These are phyloP conservation scores for Penicillium canariense DNA, from an alignment of 495 filamentous ascomycete genomes.

Conservation along the genomic window DNA sequence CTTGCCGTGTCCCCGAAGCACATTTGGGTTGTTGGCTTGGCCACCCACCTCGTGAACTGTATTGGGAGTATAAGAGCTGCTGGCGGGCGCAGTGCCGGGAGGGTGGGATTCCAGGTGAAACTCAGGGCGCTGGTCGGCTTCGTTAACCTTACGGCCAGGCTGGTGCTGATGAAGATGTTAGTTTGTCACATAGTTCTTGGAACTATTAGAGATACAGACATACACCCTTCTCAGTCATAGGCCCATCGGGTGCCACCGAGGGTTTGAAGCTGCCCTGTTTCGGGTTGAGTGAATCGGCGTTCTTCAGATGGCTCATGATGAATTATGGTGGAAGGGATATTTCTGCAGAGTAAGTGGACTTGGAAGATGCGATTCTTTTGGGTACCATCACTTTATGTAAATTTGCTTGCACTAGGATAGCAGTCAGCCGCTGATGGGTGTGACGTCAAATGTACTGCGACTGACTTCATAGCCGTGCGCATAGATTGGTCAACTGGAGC, in stretches of 20 bases:
- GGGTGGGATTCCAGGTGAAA: conserved; percentile 61
- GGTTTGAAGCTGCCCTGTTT: conserved; percentile 31
- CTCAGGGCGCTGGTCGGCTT: conserved; percentile 59
- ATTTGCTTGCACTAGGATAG: not conserved
- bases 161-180: conserved; percentile 54
- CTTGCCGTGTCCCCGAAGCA: conserved; percentile 40
- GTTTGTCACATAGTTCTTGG: not conserved
- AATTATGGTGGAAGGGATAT: not conserved
- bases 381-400: not conserved
- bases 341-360: no score
- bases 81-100: conserved; percentile 62
- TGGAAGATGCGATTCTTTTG: not conserved
- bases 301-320: conserved; percentile 53
- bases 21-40: conserved; percentile 47
- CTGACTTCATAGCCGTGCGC: conserved; percentile 24
- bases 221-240: conserved; percentile 56
- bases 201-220: conserved; percentile 12
- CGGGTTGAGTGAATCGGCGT: conserved; percentile 51
- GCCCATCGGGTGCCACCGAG: conserved; percentile 48
- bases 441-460: conserved; percentile 25
- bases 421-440: not conserved
- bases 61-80: conserved; percentile 60
- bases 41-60: conserved; percentile 38
- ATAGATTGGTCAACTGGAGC: conserved; percentile 1
- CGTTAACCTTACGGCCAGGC: conserved; percentile 56